Conservation (phyloP, 1,284 basidiomycete species). For the Veloporphyrellus conicus region DNA sequence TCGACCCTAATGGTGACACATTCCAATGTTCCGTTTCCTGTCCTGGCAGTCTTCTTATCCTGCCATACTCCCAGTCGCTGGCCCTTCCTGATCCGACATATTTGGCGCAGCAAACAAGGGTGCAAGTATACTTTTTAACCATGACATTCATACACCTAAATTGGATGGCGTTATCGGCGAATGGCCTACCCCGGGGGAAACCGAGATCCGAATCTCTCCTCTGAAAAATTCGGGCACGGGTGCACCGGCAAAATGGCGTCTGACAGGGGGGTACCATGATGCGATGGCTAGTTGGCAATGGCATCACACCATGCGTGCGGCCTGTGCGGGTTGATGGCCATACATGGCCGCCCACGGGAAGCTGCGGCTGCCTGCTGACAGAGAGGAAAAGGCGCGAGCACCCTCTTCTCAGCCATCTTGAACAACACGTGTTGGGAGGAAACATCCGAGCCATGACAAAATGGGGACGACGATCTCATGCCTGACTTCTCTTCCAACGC, state of each 20-base stretch:
- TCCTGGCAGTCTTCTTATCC: too few species aligned
- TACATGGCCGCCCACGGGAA: background rate
- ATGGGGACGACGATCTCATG: conserved; percentile 11
- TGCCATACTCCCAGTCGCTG: too few species aligned
- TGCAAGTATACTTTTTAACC: too few species aligned
- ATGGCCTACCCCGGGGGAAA: conserved; percentile 1
- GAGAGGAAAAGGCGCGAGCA: conserved; percentile 6
- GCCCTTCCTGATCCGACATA: too few species aligned
- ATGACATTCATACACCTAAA: background rate
- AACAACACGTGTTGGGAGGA: conserved; percentile 26
- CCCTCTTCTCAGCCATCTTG: conserved; percentile 18
- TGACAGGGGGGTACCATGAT: background rate
- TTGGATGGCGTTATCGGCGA: conserved; percentile 3
- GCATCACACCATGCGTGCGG: conserved; percentile 8
- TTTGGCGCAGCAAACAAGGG: too few species aligned
- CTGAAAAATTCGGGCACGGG: too few species aligned
- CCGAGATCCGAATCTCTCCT: conserved; percentile 18
- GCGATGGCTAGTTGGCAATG: background rate
- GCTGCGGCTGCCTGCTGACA: conserved; percentile 12
- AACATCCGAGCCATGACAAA: conserved; percentile 6
- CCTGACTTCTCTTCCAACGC: conserved; percentile 1
- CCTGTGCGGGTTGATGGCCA: background rate
- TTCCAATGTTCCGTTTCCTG: too few species aligned
- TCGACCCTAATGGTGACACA: background rate
- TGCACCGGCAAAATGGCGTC: background rate